These are phyloP conservation scores for Microdochium paspali DNA, from an alignment of 2,329 filamentous ascomycete genomes.

Conservation along the genomic window DNA sequence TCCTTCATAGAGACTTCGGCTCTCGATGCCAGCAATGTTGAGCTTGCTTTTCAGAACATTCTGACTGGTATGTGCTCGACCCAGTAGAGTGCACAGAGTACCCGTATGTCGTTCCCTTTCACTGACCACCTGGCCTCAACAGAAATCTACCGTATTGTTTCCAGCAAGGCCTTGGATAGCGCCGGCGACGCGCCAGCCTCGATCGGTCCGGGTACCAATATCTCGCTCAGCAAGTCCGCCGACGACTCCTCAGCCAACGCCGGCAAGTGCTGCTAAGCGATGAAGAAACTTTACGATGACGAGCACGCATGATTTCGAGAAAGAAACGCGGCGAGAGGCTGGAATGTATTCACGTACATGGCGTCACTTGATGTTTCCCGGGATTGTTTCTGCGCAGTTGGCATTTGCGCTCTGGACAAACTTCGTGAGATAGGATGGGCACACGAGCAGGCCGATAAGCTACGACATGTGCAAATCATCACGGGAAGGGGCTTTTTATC, in stretches of 20 bases:
- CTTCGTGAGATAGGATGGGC: not conserved
- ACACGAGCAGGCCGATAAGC: too few relatives aligned
- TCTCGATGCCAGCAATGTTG: slow-evolving; percentile 96
- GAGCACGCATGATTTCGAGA: not conserved
- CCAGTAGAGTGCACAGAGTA: slow-evolving; percentile 3
- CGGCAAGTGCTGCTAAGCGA: slow-evolving; percentile 67
- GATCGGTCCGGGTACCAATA: slow-evolving; percentile 70
- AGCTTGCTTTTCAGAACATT: slow-evolving; percentile 99
- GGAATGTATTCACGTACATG: slow-evolving; percentile 24
- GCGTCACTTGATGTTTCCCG: slow-evolving; percentile 7
- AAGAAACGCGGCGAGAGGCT: slow-evolving; percentile 8
- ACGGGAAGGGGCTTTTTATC: not conserved
- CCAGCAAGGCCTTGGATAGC: slow-evolving; percentile 90
- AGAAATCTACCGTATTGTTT: slow-evolving; percentile 99
- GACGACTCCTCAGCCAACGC: slow-evolving; percentile 68
- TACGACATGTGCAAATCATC: too few relatives aligned
- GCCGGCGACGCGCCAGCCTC: slow-evolving; percentile 74
- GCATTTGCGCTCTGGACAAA: slow-evolving; percentile 4
- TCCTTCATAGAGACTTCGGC: slow-evolving; percentile 99
- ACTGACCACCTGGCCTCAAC: slow-evolving; percentile 8
- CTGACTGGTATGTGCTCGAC: slow-evolving; percentile 67
- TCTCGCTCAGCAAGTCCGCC: slow-evolving; percentile 79
- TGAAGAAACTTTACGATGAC: slow-evolving; percentile 5
- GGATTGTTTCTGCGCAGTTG: not conserved
- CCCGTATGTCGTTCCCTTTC: slow-evolving; percentile 4